These are phyloP conservation scores for Coemansia asiatica DNA, from an alignment of 192 early-diverging fungal genomes.

Conservation along the genomic window DNA sequence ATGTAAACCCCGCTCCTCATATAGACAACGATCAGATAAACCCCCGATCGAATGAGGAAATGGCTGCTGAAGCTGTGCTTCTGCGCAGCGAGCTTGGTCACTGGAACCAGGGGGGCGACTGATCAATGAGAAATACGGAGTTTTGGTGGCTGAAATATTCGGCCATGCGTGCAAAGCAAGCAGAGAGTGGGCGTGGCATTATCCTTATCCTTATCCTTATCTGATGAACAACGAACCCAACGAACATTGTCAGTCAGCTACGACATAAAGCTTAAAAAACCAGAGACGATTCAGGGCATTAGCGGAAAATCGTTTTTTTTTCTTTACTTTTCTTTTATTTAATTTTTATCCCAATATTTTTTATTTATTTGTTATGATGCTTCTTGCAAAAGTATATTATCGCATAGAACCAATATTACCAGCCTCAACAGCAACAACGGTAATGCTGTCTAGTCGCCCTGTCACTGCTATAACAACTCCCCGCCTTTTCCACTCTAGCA, in stretches of 20 bases:
- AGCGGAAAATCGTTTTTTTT: background rate
- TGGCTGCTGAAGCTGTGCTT: conserved; percentile 58
- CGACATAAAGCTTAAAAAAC: background rate
- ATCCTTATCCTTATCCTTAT: too few species aligned
- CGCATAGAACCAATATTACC: background rate
- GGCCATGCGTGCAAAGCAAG: background rate
- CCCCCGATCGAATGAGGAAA: conserved; percentile 75
- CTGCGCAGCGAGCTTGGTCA: conserved; percentile 33
- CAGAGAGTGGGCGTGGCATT: too few species aligned
- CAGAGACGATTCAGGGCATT: background rate
- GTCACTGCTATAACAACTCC: too few species aligned
- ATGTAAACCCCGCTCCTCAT: background rate
- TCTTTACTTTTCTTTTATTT: background rate
- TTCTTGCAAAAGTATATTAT: background rate
- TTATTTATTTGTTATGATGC: background rate
- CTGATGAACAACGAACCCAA: background rate
- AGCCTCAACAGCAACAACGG: background rate
- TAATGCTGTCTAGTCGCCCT: background rate
- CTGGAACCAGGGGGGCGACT: conserved; percentile 10
- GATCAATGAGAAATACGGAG: background rate
- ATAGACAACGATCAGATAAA: conserved; percentile 72
- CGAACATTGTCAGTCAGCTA: too few species aligned
- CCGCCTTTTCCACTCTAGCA: background rate
- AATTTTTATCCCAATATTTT: background rate
- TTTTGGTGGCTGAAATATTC: background rate